These are phyloP conservation scores for Syzygium aqueum DNA, from an alignment of 345 rosid species.

Conservation along the genomic window DNA sequence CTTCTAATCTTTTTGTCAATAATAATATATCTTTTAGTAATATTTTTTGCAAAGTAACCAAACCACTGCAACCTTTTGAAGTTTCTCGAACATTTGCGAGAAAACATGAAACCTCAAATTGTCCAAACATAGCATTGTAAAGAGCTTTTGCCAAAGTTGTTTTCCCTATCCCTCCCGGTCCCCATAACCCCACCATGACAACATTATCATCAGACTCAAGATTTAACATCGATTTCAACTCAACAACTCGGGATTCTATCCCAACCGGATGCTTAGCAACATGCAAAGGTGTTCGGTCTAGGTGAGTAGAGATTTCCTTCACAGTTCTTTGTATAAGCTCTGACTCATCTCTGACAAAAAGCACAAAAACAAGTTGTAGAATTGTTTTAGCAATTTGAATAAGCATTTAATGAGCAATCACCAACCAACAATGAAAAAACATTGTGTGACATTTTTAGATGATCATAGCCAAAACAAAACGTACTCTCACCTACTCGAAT, in stretches of 20 bases:
- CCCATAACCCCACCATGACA: background rate
- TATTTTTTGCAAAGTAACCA: background rate
- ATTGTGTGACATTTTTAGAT: too few species aligned
- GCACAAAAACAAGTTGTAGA: too few species aligned
- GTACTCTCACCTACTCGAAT: too few species aligned
- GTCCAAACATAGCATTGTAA: background rate
- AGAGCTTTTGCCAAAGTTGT: background rate
- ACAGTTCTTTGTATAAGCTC: background rate
- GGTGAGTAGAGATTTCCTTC: background rate
- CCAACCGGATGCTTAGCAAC: background rate
- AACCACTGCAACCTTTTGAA: background rate
- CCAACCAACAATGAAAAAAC: background rate
- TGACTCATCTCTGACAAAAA: background rate
- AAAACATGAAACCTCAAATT: background rate
- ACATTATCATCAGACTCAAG: background rate
- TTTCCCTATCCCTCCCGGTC: background rate
- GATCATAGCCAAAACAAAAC: too few species aligned
- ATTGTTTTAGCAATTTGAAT: background rate
- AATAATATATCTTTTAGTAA: background rate
- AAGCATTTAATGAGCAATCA: background rate
- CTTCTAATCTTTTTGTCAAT: background rate
- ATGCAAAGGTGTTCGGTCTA: background rate
- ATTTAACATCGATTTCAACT: background rate
- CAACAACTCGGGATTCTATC: background rate
- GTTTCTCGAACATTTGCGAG: background rate